Evolutionary conservation across 2,329 filamentous ascomycete species (phyloP).

Genomic region (Microsporum audouinii): DNA sequence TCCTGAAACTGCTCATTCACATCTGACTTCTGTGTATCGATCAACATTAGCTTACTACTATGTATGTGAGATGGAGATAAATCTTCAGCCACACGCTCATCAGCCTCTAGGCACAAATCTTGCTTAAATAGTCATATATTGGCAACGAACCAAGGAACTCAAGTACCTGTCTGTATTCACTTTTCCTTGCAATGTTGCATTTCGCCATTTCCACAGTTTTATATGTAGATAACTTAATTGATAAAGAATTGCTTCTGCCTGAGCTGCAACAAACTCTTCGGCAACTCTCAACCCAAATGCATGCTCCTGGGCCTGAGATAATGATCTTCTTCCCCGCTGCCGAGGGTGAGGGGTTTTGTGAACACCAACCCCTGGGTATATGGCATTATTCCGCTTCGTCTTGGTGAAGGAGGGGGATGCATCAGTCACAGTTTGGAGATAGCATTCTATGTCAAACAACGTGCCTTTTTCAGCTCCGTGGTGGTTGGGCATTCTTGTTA

Average conservation of each 20-base stretch:
- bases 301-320: background rate
- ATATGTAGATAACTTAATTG: background rate
- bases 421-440: background rate
- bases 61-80: background rate
- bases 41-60: background rate
- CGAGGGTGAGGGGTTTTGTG: background rate
- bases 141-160: background rate
- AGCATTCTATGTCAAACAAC: background rate
- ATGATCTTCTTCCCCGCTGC: background rate
- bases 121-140: background rate
- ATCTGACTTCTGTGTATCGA: background rate
- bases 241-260: background rate
- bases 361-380: background rate
- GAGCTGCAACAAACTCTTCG: background rate
- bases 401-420: background rate
- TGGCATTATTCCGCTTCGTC: background rate
- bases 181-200: background rate
- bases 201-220: background rate
- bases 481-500: background rate
- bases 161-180: background rate
- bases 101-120: background rate
- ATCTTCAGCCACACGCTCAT: background rate
- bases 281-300: background rate
- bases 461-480: background rate
- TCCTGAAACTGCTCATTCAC: background rate